Conservation (phyloP, 306 rosid genomes). For the Geum urbanum region DNA sequence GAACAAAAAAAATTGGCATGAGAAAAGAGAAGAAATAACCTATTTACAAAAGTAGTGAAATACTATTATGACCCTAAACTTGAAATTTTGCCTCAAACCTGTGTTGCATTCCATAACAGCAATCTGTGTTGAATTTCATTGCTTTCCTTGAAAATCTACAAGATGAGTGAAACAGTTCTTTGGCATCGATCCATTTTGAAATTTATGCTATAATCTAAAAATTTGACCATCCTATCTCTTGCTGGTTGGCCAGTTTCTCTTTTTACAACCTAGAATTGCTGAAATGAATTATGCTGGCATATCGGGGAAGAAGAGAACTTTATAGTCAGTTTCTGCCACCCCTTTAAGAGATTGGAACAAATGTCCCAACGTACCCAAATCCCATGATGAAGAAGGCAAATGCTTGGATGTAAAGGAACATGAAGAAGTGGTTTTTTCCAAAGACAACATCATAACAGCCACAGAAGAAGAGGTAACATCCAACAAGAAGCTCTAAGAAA, state of each 20-base stretch:
- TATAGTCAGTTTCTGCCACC: not conserved
- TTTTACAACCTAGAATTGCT: constrained; percentile 33
- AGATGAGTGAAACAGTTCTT: constrained; percentile 28
- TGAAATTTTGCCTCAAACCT: constrained; percentile 17
- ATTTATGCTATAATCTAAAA: constrained; percentile 39
- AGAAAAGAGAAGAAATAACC: not conserved
- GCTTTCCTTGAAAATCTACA: constrained; percentile 52
- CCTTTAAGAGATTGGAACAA: constrained; percentile 56
- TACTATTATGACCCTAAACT: constrained; percentile 30
- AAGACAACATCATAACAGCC: constrained; percentile 59
- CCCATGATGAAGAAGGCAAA: constrained; percentile 64
- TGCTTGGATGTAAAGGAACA: constrained; percentile 68
- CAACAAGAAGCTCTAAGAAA: constrained; percentile 60
- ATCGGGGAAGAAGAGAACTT: constrained; percentile 21
- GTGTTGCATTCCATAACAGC: constrained; percentile 32
- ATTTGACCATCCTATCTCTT: constrained; percentile 34
- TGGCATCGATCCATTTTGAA: constrained; percentile 35
- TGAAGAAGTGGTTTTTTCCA: constrained; percentile 61
- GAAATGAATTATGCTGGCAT: constrained; percentile 13
- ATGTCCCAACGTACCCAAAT: constrained; percentile 79
- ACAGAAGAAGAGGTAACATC: constrained; percentile 60
- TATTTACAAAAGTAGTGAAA: constrained; percentile 34
- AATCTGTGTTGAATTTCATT: constrained; percentile 34
- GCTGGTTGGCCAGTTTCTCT: not conserved
- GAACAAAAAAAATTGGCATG: not conserved